Evolutionary conservation across 306 rosid species (phyloP).

Genomic region (Carpinus viminea): DNA sequence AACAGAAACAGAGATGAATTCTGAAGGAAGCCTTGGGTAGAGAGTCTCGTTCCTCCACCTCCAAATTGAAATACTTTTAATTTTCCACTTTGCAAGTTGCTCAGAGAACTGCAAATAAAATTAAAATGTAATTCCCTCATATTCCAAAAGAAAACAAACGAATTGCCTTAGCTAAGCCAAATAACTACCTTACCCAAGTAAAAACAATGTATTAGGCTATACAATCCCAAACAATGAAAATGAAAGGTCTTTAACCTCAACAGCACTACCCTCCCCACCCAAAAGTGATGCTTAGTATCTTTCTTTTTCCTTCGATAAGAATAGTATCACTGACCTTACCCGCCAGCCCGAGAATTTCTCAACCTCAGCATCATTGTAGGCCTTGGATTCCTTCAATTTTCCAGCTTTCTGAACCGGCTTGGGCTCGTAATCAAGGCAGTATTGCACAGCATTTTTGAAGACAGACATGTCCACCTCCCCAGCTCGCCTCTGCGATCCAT

Average conservation of each 20-base stretch:
- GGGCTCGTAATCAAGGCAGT: conserved; percentile 62
- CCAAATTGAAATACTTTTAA: not conserved
- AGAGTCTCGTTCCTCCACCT: too few species aligned
- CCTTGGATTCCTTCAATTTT: conserved; percentile 27
- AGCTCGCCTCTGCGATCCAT: conserved; percentile 31
- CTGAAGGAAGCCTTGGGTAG: not conserved
- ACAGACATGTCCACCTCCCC: conserved; percentile 74
- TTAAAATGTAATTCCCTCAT: not conserved
- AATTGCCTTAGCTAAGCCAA: not conserved
- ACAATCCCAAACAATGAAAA: not conserved
- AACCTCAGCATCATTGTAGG: conserved; percentile 33
- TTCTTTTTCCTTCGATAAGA: not conserved
- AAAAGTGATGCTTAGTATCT: not conserved
- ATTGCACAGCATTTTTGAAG: conserved; percentile 69
- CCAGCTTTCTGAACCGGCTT: conserved; percentile 21
- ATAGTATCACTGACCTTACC: conserved; percentile 43
- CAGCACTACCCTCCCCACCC: not conserved
- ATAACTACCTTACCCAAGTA: not conserved
- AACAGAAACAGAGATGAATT: not conserved
- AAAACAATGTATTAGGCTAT: not conserved
- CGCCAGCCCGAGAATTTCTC: conserved; percentile 85
- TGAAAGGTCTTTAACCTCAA: not conserved
- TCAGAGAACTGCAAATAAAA: conserved; percentile 3
- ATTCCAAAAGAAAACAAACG: conserved; percentile 2
- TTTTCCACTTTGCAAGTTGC: not conserved